These are phyloP conservation scores for Wickerhamomyces pijperi DNA, from an alignment of 805 yeast genomes.

Conservation along the genomic window DNA sequence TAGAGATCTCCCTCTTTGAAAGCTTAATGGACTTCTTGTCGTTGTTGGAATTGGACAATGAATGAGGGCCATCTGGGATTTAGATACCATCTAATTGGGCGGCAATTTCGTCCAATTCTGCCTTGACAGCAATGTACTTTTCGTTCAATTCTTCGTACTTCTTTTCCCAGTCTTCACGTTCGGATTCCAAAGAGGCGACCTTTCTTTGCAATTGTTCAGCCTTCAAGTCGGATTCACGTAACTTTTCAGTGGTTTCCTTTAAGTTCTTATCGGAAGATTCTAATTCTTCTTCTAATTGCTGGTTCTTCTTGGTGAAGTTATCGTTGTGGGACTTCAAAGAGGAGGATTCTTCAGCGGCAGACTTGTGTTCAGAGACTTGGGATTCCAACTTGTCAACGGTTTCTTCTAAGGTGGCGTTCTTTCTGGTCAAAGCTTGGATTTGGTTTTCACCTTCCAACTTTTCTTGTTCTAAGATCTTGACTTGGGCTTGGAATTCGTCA, in stretches of 20 bases:
- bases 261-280: slow-evolving; percentile 85
- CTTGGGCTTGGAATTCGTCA: slow-evolving; percentile 70
- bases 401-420: slow-evolving; percentile 80
- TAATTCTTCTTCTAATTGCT: slow-evolving; percentile 79
- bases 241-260: slow-evolving; percentile 86
- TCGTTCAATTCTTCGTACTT: slow-evolving; percentile 80
- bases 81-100: slow-evolving; percentile 70
- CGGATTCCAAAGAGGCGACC: slow-evolving; percentile 83
- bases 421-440: slow-evolving; percentile 84
- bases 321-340: slow-evolving; percentile 85
- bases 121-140: slow-evolving; percentile 75
- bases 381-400: slow-evolving; percentile 65
- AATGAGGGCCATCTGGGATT: slow-evolving; percentile 4
- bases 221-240: slow-evolving; percentile 91
- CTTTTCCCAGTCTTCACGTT: slow-evolving; percentile 83
- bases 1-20: not conserved
- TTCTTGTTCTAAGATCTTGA: slow-evolving; percentile 89
- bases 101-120: slow-evolving; percentile 93
- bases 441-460: slow-evolving; percentile 88
- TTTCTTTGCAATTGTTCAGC: slow-evolving; percentile 94
- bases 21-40: not conserved
- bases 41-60: not conserved
- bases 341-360: slow-evolving; percentile 83
- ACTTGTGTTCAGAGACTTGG: slow-evolving; percentile 65
- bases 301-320: slow-evolving; percentile 80